These are phyloP conservation scores for Lupinus albus DNA, from an alignment of 306 rosid species.

Conservation along the genomic window DNA sequence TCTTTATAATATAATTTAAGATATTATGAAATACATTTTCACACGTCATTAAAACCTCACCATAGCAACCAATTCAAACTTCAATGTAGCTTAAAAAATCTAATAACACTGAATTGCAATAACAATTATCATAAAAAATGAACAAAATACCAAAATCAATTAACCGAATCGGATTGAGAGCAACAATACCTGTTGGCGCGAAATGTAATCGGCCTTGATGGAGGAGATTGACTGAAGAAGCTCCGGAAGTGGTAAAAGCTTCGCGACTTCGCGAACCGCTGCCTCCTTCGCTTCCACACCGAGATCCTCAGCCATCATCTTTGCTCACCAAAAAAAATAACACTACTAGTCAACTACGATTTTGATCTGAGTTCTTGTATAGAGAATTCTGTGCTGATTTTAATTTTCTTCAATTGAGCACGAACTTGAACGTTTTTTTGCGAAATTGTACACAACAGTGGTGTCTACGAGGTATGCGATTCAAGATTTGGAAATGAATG, in stretches of 20 bases:
- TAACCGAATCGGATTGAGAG: not conserved
- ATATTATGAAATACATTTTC: too few species aligned
- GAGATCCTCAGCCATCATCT: conserved; percentile 94
- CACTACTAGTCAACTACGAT: too few species aligned
- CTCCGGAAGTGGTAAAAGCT: conserved; percentile 88
- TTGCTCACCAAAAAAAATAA: not conserved
- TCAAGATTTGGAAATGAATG: not conserved
- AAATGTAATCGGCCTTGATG: conserved; percentile 91
- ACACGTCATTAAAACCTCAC: not conserved
- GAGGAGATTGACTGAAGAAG: conserved; percentile 88
- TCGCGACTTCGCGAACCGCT: conserved; percentile 93
- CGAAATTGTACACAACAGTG: too few species aligned
- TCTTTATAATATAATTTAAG: too few species aligned
- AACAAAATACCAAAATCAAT: not conserved
- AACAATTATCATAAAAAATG: not conserved
- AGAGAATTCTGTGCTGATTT: not conserved
- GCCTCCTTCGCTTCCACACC: conserved; percentile 95
- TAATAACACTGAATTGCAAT: conserved; percentile 6
- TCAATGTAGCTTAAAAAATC: conserved; percentile 19
- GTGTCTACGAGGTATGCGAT: not conserved
- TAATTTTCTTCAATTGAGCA: conserved; percentile 9
- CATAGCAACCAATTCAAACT: conserved; percentile 13
- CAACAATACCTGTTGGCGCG: conserved; percentile 81
- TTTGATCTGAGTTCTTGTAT: not conserved
- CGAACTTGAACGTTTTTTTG: not conserved